A percentile compares a stretch with the other conserved stretches of the same genome.
Conservation (phyloP, 2,329 filamentous ascomycete species). For the Microsporum audouinii region DNA sequence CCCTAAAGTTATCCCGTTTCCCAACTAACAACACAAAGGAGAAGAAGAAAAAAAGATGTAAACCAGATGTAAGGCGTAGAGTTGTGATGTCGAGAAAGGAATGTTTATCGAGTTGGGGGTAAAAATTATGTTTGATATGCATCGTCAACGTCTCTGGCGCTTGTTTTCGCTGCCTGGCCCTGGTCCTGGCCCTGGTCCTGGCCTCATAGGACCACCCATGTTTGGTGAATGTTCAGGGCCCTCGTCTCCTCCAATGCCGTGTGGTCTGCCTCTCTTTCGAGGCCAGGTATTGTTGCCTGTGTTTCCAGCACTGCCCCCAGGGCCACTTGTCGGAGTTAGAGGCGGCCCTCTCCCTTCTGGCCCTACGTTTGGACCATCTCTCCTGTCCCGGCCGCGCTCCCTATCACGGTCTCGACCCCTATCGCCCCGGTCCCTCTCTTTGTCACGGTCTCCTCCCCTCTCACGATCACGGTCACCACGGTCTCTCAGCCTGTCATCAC, state of each 20-base stretch:
- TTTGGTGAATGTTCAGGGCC: slow-evolving; percentile 4
- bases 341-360: slow-evolving; percentile 4
- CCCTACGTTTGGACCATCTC: slow-evolving; percentile 5
- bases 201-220: slow-evolving; percentile 7
- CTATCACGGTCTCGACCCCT: slow-evolving; percentile 10
- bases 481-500: slow-evolving; percentile 9
- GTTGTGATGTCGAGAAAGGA: not conserved
- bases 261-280: slow-evolving; percentile 13
- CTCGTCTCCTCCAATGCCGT: slow-evolving; percentile 6
- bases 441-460: slow-evolving; percentile 12
- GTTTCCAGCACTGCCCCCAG: slow-evolving; percentile 1
- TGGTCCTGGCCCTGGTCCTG: not conserved
- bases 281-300: slow-evolving; percentile 12
- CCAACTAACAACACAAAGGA: not conserved
- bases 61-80: not conserved
- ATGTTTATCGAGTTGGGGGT: not conserved
- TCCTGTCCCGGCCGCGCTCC: slow-evolving; percentile 10
- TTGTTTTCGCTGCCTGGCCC: slow-evolving; percentile 12
- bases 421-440: slow-evolving; percentile 7
- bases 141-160: slow-evolving; percentile 18
- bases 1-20: not conserved
- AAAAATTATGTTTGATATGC: not conserved
- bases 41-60: not conserved
- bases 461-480: slow-evolving; percentile 8
- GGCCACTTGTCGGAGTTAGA: slow-evolving; percentile 3